phyloP scores from a whole-genome alignment of 2,329 filamentous ascomycete species.

The Sclerotinia nivalis region DNA sequence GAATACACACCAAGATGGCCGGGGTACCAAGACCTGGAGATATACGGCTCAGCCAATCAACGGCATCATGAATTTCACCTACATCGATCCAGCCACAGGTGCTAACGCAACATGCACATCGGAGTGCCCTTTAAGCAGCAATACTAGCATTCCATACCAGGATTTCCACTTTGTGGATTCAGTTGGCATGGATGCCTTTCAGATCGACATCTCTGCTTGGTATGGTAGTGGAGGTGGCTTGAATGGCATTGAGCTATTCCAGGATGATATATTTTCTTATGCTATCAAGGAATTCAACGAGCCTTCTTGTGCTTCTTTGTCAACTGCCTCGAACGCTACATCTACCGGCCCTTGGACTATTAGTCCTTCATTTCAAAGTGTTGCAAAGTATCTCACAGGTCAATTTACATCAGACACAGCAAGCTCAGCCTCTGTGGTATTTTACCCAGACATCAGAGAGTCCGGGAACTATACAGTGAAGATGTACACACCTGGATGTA shows the following conservation, averaged over 20 bases:
- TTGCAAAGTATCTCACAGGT: conserved; percentile 74
- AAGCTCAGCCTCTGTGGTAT: conserved; percentile 68
- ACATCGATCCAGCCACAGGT: conserved; percentile 72
- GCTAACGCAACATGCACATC: conserved; percentile 72
- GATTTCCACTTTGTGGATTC: conserved; percentile 89
- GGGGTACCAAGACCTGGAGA: conserved; percentile 85
- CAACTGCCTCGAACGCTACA: conserved; percentile 65
- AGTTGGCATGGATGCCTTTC: conserved; percentile 85
- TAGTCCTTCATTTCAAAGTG: conserved; percentile 67
- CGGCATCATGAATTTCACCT: conserved; percentile 96
- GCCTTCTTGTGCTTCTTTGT: conserved; percentile 70
- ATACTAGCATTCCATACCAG: conserved; percentile 67
- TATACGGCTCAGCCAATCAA: conserved; percentile 82
- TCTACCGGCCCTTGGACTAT: conserved; percentile 73
- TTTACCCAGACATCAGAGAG: conserved; percentile 80
- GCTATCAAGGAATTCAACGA: conserved; percentile 88
- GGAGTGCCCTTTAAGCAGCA: conserved; percentile 78
- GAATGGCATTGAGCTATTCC: conserved; percentile 81
- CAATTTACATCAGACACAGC: conserved; percentile 50
- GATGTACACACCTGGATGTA: conserved; percentile 89
- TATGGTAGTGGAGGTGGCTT: conserved; percentile 85
- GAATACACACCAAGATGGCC: conserved; percentile 81
- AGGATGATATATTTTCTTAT: conserved; percentile 82
- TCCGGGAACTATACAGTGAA: conserved; percentile 90
- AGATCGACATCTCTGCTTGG: conserved; percentile 82